A percentile compares a stretch with the other conserved stretches of the same genome.
Evolutionary conservation across 352 stramenopile genomes (phyloP).

Genomic region (Phytophthora sojae): DNA sequence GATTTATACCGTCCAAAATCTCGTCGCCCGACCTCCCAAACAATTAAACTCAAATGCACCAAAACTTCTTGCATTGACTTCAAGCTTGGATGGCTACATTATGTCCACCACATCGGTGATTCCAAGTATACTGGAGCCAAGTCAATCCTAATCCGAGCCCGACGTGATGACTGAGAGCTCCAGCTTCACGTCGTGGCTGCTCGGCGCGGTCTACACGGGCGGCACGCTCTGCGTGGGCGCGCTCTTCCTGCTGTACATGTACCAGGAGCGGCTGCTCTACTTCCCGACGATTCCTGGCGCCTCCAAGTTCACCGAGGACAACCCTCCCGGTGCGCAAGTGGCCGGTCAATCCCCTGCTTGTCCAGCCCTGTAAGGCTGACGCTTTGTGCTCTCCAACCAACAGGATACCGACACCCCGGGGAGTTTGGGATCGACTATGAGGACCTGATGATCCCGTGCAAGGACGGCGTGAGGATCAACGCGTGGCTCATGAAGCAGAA

Average conservation of each 20-base stretch:
- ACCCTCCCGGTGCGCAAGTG: conserved; percentile 60
- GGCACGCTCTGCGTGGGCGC: conserved; percentile 63
- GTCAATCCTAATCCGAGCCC: not conserved
- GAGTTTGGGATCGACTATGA: conserved; percentile 93
- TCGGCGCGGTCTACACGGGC: conserved; percentile 70
- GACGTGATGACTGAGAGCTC: conserved; percentile 54
- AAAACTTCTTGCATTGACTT: not conserved
- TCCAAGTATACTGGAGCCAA: not conserved
- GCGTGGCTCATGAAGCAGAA: conserved; percentile 93
- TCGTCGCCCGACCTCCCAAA: not conserved
- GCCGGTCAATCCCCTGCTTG: not conserved
- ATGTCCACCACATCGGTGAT: not conserved
- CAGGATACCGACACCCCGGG: conserved; percentile 88
- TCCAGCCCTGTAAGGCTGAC: conserved; percentile 5
- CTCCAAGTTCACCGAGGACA: conserved; percentile 85
- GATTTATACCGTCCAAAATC: conserved; percentile 13
- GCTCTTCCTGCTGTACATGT: conserved; percentile 81
- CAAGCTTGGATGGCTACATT: conserved; percentile 2
- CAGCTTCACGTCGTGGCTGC: conserved; percentile 61
- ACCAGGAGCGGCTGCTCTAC: conserved; percentile 87
- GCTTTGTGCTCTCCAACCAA: not conserved
- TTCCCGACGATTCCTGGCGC: conserved; percentile 80
- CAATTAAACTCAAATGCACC: conserved; percentile 7
- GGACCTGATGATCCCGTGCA: conserved; percentile 85
- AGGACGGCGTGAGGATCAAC: conserved; percentile 89